Evolutionary conservation across 1,139 yeast species (phyloP).

Genomic region (Scheffersomyces insectosa): DNA sequence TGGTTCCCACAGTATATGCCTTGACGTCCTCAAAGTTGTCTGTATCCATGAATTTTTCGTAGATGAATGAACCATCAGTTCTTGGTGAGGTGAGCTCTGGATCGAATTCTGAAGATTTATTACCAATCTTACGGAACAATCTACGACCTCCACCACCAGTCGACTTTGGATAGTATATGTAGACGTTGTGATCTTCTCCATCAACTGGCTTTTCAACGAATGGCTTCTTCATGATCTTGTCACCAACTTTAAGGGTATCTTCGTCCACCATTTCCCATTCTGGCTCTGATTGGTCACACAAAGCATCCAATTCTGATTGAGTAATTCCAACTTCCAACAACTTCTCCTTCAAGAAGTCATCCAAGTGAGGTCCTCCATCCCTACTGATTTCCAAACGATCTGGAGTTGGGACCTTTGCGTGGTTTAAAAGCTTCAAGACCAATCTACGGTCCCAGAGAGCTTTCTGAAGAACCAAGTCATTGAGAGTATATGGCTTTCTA

Average conservation of each 20-base stretch:
- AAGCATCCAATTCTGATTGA: conserved; percentile 49
- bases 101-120: conserved; percentile 95
- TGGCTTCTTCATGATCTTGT: conserved; percentile 74
- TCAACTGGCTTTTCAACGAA: conserved; percentile 98
- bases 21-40: conserved; percentile 98
- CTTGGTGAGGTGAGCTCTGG: conserved; percentile 74
- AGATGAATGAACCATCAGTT: conserved; percentile 87
- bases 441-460: conserved; percentile 95
- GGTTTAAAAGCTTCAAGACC: conserved; percentile 78
- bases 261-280: conserved; percentile 84
- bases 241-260: conserved; percentile 84
- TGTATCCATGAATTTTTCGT: conserved; percentile 96
- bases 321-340: conserved; percentile 38
- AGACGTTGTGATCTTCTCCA: conserved; percentile 97
- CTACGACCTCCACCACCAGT: conserved; percentile 98
- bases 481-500: conserved; percentile 85
- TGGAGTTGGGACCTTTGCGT: conserved; percentile 87
- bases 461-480: conserved; percentile 89
- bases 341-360: conserved; percentile 53
- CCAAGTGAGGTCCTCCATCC: conserved; percentile 94
- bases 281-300: conserved; percentile 75
- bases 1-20: conserved; percentile 93
- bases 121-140: conserved; percentile 92
- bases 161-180: conserved; percentile 82
- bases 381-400: conserved; percentile 83